Percentiles rank a stretch among this genome's conserved stretches.
phyloP scores from a whole-genome alignment of 2,329 filamentous ascomycete species.

The Amylocarpus encephaloides region DNA sequence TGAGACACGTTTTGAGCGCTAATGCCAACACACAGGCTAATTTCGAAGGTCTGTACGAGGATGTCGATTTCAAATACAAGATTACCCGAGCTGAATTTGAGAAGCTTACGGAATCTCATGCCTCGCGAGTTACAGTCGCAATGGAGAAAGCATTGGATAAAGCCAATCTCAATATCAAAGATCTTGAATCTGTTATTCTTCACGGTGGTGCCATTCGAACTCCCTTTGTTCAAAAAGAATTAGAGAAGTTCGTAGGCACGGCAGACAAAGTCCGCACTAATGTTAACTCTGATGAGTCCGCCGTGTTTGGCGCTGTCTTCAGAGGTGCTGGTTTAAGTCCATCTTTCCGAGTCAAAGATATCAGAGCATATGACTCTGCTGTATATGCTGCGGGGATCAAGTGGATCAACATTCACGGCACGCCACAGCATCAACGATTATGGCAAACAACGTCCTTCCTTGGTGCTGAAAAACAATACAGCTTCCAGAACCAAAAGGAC shows the following conservation, averaged over 20 bases:
- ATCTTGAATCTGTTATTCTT: constrained; percentile 86
- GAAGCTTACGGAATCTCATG: constrained; percentile 62
- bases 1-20: constrained; percentile 86
- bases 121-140: constrained; percentile 60
- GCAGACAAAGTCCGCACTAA: constrained; percentile 81
- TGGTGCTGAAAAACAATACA: constrained; percentile 75
- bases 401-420: constrained; percentile 62
- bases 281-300: constrained; percentile 94
- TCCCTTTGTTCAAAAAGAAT: constrained; percentile 85
- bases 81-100: constrained; percentile 76
- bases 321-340: constrained; percentile 87
- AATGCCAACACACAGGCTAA: constrained; percentile 74
- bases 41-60: constrained; percentile 87
- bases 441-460: constrained; percentile 73
- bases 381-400: constrained; percentile 69
- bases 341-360: constrained; percentile 97
- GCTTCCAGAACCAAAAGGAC: constrained; percentile 75
- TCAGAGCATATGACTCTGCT: constrained; percentile 71
- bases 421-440: constrained; percentile 71
- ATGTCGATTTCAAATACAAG: constrained; percentile 91
- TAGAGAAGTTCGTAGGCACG: constrained; percentile 68
- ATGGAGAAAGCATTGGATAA: constrained; percentile 68
- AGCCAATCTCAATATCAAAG: constrained; percentile 64
- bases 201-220: constrained; percentile 87
- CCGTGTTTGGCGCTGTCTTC: constrained; percentile 93